Base-by-base conservation (phyloP, 108 stramenopile genomes). In the Stephanodiscus minutulus region DNA sequence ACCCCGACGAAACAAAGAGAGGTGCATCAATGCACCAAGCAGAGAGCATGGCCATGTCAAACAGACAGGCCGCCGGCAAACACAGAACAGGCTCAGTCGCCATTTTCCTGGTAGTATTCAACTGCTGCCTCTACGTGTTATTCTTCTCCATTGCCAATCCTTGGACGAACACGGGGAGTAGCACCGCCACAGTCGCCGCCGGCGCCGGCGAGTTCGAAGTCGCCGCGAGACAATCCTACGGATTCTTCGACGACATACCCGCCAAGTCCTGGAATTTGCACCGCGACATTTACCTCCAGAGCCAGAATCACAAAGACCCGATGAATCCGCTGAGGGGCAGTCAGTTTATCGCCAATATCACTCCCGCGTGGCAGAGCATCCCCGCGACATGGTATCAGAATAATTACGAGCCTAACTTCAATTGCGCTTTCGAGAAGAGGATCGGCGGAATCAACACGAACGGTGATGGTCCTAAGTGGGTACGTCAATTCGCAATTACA, bases 391-490 rank as follows among this genome's bases (percentile, higher is more conserved):
- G 39, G 39, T 39, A 39, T 39, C 39, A 39, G 39, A 39, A 37
- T 25, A 85, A 76, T 68, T 80, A 21, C 39, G 86, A 87, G 25
- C 86, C 86, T 0, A 44, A 66, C 17, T 83, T 87, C 61, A 61
- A 70, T 25, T 87, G 86, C 62, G 74, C 62, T 1, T 70, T 72
- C 58, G 68, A 71, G 50, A 73, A 69, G 29, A 56, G 81, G 12
- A 56, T 87, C 20, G 79, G 86, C 7, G 18, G 18, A 9, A 8
- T 8, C 7, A 39, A 39, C 9, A 53, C 6, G 20, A 64, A 64
- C 22, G 80, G 80, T 3, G 86, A 86, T 63, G 86, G 86, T 18
- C 81, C 75, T 28, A 87, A 87, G 47, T 33, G 31, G 31, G 31
- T 33, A 5, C 31, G 47, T 48, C n/a, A 48, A 18, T 48, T 3